phyloP scores from a whole-genome alignment of 2,329 filamentous ascomycete genomes.

The Blastomyces gilchristii region DNA sequence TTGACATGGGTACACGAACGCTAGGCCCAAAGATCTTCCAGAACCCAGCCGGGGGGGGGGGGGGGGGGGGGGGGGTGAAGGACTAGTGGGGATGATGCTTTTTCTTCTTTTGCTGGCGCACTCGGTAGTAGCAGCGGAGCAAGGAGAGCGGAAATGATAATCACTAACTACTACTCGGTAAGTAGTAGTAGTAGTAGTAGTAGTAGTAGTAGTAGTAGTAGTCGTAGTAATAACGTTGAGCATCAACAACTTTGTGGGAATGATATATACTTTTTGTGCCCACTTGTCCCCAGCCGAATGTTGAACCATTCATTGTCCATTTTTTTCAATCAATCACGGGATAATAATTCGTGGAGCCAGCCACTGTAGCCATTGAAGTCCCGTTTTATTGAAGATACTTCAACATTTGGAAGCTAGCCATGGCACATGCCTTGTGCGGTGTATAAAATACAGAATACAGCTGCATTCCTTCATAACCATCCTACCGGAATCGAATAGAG shows the following conservation, averaged over 20 bases:
- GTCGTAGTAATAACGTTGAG: not conserved
- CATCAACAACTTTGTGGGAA: not conserved
- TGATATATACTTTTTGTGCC: not conserved
- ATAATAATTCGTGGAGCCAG: not conserved
- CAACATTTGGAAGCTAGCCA: not conserved
- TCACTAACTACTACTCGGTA: not conserved
- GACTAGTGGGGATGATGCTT: conserved; percentile 2
- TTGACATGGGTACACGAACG: conserved; percentile 7
- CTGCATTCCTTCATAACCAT: not conserved
- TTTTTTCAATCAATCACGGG: conserved; percentile 1
- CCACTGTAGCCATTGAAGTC: not conserved
- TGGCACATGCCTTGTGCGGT: not conserved
- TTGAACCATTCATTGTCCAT: not conserved
- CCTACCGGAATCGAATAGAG: not conserved
- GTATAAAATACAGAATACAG: not conserved
- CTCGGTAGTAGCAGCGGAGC: not conserved
- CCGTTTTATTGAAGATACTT: conserved; percentile 1
- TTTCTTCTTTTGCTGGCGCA: conserved; percentile 1
- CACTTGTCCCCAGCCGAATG: not conserved
- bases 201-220: too few relatives aligned
- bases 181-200: not conserved
- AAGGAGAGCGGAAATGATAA: not conserved
- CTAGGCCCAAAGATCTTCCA: conserved; percentile 9
- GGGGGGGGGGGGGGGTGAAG: not conserved
- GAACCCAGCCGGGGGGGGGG: conserved; percentile 1